Percentiles rank a stretch among this genome's conserved stretches.
phyloP scores from a whole-genome alignment of 2,329 filamentous ascomycete species.

The Byssochlamys sp. region DNA sequence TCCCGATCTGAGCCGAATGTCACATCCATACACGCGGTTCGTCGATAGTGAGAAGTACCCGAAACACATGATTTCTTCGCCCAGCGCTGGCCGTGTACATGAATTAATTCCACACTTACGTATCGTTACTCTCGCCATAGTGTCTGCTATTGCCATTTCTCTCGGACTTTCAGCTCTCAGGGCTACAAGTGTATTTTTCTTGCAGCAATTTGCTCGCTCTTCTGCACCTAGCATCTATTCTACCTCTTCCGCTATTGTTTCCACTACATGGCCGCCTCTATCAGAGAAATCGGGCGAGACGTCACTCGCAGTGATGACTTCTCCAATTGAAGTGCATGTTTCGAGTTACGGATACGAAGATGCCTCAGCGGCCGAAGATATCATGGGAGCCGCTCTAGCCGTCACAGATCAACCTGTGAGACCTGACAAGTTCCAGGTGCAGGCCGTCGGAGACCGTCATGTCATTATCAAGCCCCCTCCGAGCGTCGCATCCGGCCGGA shows the following conservation, averaged over 20 bases:
- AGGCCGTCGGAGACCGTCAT: conserved; percentile 45
- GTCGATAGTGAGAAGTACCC: conserved; percentile 17
- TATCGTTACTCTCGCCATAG: conserved; percentile 17
- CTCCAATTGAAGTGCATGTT: conserved; percentile 10
- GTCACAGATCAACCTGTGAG: conserved; percentile 16
- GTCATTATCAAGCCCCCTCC: conserved; percentile 44
- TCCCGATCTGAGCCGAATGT: conserved; percentile 7
- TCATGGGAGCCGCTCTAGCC: conserved; percentile 16
- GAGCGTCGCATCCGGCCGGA: conserved; percentile 33
- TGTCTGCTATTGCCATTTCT: conserved; percentile 19
- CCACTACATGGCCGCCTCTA: conserved; percentile 13
- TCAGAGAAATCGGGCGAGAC: conserved; percentile 11
- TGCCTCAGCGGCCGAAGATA: conserved; percentile 16
- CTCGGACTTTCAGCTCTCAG: conserved; percentile 23
- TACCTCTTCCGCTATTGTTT: conserved; percentile 7
- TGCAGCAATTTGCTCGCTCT: conserved; percentile 17
- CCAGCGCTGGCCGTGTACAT: conserved; percentile 12
- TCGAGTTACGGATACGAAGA: conserved; percentile 8
- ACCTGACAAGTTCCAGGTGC: conserved; percentile 41
- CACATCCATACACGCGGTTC: conserved; percentile 5
- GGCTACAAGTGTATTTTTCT: conserved; percentile 13
- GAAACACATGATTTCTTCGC: conserved; percentile 14
- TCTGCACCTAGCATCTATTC: conserved; percentile 12
- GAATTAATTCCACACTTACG: conserved; percentile 19
- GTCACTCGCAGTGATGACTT: conserved; percentile 17